A percentile compares a stretch with the other conserved stretches of the same genome.
Conservation (phyloP, 805 yeast genomes). For the Torulaspora gathmanii region DNA sequence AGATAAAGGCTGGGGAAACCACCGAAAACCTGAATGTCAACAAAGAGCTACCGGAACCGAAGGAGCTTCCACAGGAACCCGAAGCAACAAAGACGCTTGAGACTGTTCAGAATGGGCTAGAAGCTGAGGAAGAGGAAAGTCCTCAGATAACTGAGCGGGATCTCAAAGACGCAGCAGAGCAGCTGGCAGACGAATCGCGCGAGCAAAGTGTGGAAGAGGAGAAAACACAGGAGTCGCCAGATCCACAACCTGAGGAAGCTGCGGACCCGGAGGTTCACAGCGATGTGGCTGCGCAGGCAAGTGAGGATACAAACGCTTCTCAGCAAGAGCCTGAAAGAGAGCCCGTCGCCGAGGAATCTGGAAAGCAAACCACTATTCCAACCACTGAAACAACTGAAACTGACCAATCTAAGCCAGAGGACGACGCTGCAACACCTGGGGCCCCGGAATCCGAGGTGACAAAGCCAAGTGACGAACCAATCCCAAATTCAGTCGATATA, state of each 20-base stretch:
- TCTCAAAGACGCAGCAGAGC: conserved; percentile 6
- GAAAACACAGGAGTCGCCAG: conserved; percentile 11
- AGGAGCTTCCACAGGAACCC: background rate
- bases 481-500: conserved; percentile 4
- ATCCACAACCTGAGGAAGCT: conserved; percentile 3
- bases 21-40: background rate
- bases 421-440: background rate
- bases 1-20: conserved; percentile 9
- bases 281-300: background rate
- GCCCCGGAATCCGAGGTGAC: no score
- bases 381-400: background rate
- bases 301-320: conserved; percentile 4
- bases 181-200: conserved; percentile 3
- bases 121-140: background rate
- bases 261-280: conserved; percentile 4
- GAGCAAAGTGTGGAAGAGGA: conserved; percentile 10
- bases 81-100: background rate
- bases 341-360: conserved; percentile 10
- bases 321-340: conserved; percentile 17
- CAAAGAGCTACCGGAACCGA: conserved; percentile 6
- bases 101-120: background rate
- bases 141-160: conserved; percentile 8
- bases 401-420: background rate
- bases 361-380: background rate
- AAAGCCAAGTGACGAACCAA: conserved; percentile 4